phyloP scores from a whole-genome alignment of 768 basidiomycete genomes.

The Candolleomyces aberdarensis region DNA sequence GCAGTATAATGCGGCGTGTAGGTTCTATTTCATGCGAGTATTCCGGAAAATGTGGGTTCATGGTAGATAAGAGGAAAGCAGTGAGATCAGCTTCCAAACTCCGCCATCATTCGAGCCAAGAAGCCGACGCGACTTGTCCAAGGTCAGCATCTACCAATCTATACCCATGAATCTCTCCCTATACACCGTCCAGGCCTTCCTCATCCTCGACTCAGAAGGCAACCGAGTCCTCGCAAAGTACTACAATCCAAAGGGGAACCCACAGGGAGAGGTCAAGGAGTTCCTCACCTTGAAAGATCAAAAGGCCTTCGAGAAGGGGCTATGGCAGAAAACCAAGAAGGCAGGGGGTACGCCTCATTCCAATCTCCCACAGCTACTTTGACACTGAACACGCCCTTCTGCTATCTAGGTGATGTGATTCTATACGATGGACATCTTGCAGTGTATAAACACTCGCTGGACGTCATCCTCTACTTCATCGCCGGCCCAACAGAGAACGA shows the following conservation, averaged over 20 bases:
- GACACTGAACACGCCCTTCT: background rate
- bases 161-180: conserved; percentile 73
- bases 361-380: background rate
- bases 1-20: no score
- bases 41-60: no score
- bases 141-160: conserved; percentile 12
- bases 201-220: conserved; percentile 94
- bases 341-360: conserved; percentile 65
- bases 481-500: conserved; percentile 90
- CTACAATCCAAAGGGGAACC: conserved; percentile 73
- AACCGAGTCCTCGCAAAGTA: conserved; percentile 96
- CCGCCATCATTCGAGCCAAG: conserved; percentile 12
- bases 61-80: no score
- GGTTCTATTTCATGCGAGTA: no score
- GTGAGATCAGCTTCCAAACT: conserved; percentile 15
- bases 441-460: conserved; percentile 91
- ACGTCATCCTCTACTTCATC: conserved; percentile 93
- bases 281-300: conserved; percentile 84
- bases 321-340: conserved; percentile 95
- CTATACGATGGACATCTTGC: conserved; percentile 88
- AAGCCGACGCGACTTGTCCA: conserved; percentile 17
- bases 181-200: conserved; percentile 81
- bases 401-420: conserved; percentile 80
- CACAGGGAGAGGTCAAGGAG: conserved; percentile 58
- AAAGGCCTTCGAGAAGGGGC: conserved; percentile 90